Base-by-base conservation (phyloP, 768 basidiomycete species). In the Macrolepiota albuminosa region DNA sequence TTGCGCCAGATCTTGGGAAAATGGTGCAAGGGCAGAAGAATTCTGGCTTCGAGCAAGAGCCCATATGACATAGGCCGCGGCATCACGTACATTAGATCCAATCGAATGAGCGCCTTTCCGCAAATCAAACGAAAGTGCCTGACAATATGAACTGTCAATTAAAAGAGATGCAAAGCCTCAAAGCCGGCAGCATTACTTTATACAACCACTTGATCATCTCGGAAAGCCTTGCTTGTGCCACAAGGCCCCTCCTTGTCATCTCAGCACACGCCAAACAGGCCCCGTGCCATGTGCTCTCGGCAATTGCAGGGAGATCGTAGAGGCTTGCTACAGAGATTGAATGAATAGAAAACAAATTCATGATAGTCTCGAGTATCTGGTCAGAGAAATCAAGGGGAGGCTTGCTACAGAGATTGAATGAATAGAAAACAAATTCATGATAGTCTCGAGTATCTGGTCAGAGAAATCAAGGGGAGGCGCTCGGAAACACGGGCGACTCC, bases 281-380 rank as follows among this genome's bases (percentile, higher is more conserved):
- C 5, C 97, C 97, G 73, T 99, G 97, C 94, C 95, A 97, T 54
- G 90, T 91, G 61, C 82, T 80, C 72, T 98, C 95, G 31, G 94
- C 90, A 52, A 87, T 76, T 10, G 89, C 79, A 39, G 88, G 85
- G 66, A 91, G 78, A 67, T 90, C 89, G 66, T 88, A 88, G 47
- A 89, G 67, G 59, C 75, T 81, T 14, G 85, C 84, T 8, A 81
- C 85, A 26, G 80, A 81, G 9, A 86, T 72, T 26, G 85, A 86
- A 69, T 92, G 92, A 52, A 90, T 85, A 7, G 80, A 73, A 70
- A 95, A 97, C n/a, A 93, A 75, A 0, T 77, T 80, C 61, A 95
- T 75, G 37, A 94, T 75, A 5, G 85, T 91, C 55, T 90, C 87
- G 4, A 96, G 73, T n/a, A 98, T 86, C 69, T 98, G 93, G 37